Evolutionary conservation across 2,329 filamentous ascomycete genomes (phyloP), one percentile per base, ranked within the genome.

Genomic region (Xenoacremonium recifei): DNA sequence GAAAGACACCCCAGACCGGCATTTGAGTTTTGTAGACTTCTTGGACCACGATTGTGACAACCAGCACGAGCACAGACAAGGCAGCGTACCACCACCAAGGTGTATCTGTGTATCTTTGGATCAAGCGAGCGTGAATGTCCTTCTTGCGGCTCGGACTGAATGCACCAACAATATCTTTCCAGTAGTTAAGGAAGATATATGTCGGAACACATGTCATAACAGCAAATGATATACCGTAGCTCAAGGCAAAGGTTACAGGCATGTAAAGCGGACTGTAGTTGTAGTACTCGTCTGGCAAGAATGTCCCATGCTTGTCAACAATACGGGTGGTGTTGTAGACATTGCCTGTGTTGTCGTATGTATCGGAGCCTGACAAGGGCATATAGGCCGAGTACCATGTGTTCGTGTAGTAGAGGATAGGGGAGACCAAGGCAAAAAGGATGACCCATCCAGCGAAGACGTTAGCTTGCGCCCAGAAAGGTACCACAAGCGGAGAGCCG

Each of bases 11-110:
- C 56, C 56, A 59, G 3, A 49, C 44, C 0, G 57, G 55, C 39
- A 59, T 50, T 10, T 50, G 40, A 0, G 57, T 54, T 6, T 59
- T 39, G 39, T 55, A 62, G 10, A 55, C 47, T 7, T 46, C 44
- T 13, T 53, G 44, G 1, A 51, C 53, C 20, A 65, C 44, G 34
- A 66, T 61, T 3, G 59, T 55, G 7, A 67, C 42, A 3, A 53
- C 64, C 7, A 66, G 39, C 5, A 64, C 47, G 7, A 65, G 27
- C 2, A 57, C 37, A 0, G 59, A 61, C 21, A 68, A 39, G 4
- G 55, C 36, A 3, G 33, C 58, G 31, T 67, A 69, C 66, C 65
- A 69, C 64, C 66, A 68, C 40, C 66, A 64, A 0, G 64, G 65
- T 1, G 63, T 62, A 12, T 51, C 49, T 2, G 34, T 34, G 6